Percentiles rank a stretch among this genome's conserved stretches.
These are phyloP conservation scores for Paecilomyces sp. DNA, from an alignment of 2,329 filamentous ascomycete species.

Conservation along the genomic window DNA sequence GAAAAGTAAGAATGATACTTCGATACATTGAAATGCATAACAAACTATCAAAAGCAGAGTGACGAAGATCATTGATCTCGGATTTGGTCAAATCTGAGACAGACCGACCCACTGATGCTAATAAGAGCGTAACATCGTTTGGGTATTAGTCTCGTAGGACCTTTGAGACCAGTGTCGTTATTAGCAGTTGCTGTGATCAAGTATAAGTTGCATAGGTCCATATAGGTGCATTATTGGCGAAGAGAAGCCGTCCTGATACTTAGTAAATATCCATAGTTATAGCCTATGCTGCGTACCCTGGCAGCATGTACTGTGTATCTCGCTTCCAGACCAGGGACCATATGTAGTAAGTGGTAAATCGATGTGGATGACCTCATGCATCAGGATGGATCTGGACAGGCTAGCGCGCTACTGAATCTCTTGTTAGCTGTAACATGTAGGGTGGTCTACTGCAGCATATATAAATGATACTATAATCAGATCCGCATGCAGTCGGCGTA, in stretches of 20 bases:
- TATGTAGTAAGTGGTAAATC: not conserved
- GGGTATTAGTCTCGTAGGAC: too few relatives aligned
- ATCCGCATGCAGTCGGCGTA: not conserved
- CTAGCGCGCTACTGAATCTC: not conserved
- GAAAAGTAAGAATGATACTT: too few relatives aligned
- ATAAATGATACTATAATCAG: not conserved
- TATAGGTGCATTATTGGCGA: too few relatives aligned
- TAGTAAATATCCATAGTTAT: not conserved
- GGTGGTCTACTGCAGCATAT: not conserved
- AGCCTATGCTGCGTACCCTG: not conserved
- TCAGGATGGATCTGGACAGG: not conserved
- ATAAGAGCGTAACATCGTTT: too few relatives aligned
- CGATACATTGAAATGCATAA: too few relatives aligned
- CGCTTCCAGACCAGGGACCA: not conserved
- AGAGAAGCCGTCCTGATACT: not conserved
- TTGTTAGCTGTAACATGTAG: not conserved
- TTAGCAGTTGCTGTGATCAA: too few relatives aligned
- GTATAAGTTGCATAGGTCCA: too few relatives aligned
- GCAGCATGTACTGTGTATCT: not conserved
- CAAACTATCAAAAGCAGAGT: too few relatives aligned
- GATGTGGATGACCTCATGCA: not conserved
- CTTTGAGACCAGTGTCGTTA: too few relatives aligned
- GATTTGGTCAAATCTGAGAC: too few relatives aligned
- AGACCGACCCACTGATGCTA: too few relatives aligned
- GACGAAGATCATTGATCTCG: too few relatives aligned